Evolutionary conservation across 1,284 basidiomycete genomes (phyloP), one percentile per base, ranked within the genome.

Genomic region (Chiua sp.): DNA sequence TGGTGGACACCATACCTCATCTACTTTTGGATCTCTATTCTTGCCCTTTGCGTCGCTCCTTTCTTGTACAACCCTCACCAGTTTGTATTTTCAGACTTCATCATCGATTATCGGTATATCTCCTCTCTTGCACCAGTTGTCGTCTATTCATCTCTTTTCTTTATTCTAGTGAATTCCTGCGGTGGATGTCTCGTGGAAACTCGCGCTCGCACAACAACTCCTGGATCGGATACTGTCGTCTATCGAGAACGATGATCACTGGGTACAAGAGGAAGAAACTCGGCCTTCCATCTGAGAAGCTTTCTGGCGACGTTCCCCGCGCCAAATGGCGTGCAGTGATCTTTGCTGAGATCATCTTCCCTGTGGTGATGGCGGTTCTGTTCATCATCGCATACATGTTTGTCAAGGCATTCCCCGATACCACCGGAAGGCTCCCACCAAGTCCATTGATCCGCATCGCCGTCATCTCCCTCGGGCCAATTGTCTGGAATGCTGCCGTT

Each of bases 61-160:
- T 98, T 98, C 89, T 73, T 97, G 67, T 98, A 98, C 85, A 98
- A 98, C 75, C 96, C 96, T 16, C 96, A 98, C 77, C 96, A 98
- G 76, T 98, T 98, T 79, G 92, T 93, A 30, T 91, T 93, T 75
- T 86, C 93, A 56, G 96, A 98, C 77, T 98, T 97, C 76, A 87
- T 98, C 75, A 93, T 98, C 71, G 96, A 98, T 77, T 98, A 98
- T 76, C 86, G 95, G 88, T 88, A 69, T 66, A 84, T 46, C n/a
- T 18, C 18, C 10, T 39, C 35, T 11, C 30, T 23, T 33, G 48
- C 20, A 48, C 7, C 48, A 51, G 4, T 16, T 28, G 22, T 47
- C 53, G 37, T 63, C 68, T 28, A 37, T 22, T 51, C 69, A 65
- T 18, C 65, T 15, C 6, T 18, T 56, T 23, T n/a, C 47, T 54